Base-by-base conservation (phyloP, 371 early-diverging fungal genomes). In the Rhizopus sp. region DNA sequence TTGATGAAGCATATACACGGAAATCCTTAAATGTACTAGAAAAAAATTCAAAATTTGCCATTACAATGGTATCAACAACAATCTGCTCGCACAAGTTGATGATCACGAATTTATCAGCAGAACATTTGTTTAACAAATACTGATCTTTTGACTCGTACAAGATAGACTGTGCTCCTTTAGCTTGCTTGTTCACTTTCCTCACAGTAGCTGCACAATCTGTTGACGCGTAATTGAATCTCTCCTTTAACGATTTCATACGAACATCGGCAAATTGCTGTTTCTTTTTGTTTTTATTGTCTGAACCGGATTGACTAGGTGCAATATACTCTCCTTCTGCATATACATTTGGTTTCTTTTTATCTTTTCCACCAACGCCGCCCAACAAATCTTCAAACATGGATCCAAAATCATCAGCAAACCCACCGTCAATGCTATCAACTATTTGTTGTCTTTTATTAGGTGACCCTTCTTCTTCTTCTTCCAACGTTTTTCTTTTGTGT, bases 41-140 rank as follows among this genome's bases (percentile, higher is more conserved):
- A 64, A 97, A 99, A 66, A 94, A 96, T 70, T 99, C 99, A 55
- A 91, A 94, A 71, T 97, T 97, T 48, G 93, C 96, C 64, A 99
- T 66, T 7, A 90, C 84, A 39, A 99, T 68, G 0, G 93, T 87
- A 70, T 96, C 94, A 5, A 99, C 88, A 7, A 93, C 74, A 53
- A 97, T 94, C 30, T 91, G 93, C 58, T 97, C 89, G 66, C 99
- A 99, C 3, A 99, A 77, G 72, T 96, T 96, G 30, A 97, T 84
- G 9, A 93, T 86, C 3, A 97, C 88, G 73, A 85, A 94, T 62
- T 93, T 93, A 33, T 81, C 67, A 7, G 86, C 86, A 1, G 81
- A 63, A 72, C 99, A 99, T 62, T 84, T 79, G 77, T 93, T 96
- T 23, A 97, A 78, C 91, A 99, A 88, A 73, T 99, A 99, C 55